phyloP scores from a whole-genome alignment of 108 stramenopile species.

The Cyclotella kingstonii region DNA sequence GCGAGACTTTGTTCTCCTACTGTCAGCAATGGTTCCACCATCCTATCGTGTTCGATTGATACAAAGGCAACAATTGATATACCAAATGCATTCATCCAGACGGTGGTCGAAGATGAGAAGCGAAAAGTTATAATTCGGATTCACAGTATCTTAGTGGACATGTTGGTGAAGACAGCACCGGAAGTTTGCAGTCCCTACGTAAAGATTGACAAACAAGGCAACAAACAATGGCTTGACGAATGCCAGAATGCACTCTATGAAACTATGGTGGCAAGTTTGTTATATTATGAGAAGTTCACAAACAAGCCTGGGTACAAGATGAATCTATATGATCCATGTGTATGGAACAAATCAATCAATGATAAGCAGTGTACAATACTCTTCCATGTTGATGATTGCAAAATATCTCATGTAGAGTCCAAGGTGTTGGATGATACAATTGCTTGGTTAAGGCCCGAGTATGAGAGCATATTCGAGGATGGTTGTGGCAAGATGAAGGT shows the following conservation, averaged over 20 bases:
- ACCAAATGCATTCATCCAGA: conserved; percentile 49
- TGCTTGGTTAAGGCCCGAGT: background rate
- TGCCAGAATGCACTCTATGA: conserved; percentile 17
- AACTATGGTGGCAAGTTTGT: conserved; percentile 1
- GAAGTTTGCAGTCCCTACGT: conserved; percentile 21
- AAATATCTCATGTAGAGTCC: conserved; percentile 28
- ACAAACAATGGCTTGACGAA: background rate
- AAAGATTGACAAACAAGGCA: background rate
- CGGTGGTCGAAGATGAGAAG: conserved; percentile 21
- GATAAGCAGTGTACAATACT: conserved; percentile 28
- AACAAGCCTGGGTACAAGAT: background rate
- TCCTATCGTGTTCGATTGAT: conserved; percentile 45
- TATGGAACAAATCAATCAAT: conserved; percentile 25
- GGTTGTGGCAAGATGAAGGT: conserved; percentile 11
- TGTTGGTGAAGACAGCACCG: conserved; percentile 25
- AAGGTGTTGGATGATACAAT: conserved; percentile 19
- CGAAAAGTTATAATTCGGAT: conserved; percentile 14
- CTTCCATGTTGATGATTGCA: conserved; percentile 45
- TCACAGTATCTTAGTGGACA: conserved; percentile 18
- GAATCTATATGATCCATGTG: conserved; percentile 43
- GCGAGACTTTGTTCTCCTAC: conserved; percentile 30
- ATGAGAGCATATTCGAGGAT: conserved; percentile 27
- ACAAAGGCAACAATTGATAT: conserved; percentile 48
- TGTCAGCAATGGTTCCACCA: conserved; percentile 9
- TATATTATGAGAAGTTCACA: conserved; percentile 7